These are phyloP conservation scores for Lichtheimia ramosa DNA, from an alignment of 371 early-diverging fungal species.

Conservation along the genomic window DNA sequence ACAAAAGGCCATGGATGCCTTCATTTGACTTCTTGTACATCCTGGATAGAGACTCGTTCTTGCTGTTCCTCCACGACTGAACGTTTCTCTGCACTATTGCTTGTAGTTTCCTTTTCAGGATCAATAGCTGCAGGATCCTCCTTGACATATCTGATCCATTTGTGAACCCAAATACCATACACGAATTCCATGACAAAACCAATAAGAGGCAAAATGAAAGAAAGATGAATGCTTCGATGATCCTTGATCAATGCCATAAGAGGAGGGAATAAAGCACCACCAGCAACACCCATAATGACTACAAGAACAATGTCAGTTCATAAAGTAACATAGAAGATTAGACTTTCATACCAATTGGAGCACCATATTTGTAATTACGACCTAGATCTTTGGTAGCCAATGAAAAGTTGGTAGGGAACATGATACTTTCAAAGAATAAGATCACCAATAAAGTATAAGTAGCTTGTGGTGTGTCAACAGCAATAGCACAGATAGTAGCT, in stretches of 20 bases:
- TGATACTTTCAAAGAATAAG: constrained; percentile 46
- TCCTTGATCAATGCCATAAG: constrained; percentile 39
- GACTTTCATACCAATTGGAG: constrained; percentile 32
- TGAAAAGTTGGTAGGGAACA: constrained; percentile 51
- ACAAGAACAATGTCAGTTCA: background rate
- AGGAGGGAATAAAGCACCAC: constrained; percentile 45
- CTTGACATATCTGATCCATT: constrained; percentile 39
- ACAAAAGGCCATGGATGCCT: too few relatives aligned
- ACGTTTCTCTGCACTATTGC: too few relatives aligned
- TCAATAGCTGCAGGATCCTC: constrained; percentile 12
- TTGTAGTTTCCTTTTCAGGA: background rate
- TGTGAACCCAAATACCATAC: constrained; percentile 30
- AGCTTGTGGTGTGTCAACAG: constrained; percentile 28
- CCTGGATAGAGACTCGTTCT: too few relatives aligned
- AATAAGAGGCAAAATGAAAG: constrained; percentile 35
- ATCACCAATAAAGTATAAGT: constrained; percentile 37
- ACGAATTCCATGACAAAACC: constrained; percentile 33
- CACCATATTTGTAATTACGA: constrained; percentile 46
- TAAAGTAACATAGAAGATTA: background rate
- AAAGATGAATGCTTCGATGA: constrained; percentile 28
- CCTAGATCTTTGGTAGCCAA: constrained; percentile 45
- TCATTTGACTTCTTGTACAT: too few relatives aligned
- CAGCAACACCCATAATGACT: constrained; percentile 49
- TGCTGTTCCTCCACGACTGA: too few relatives aligned
- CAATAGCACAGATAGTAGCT: constrained; percentile 31